Conservation (phyloP, 1,284 basidiomycete genomes). For the Malassezia furfur region DNA sequence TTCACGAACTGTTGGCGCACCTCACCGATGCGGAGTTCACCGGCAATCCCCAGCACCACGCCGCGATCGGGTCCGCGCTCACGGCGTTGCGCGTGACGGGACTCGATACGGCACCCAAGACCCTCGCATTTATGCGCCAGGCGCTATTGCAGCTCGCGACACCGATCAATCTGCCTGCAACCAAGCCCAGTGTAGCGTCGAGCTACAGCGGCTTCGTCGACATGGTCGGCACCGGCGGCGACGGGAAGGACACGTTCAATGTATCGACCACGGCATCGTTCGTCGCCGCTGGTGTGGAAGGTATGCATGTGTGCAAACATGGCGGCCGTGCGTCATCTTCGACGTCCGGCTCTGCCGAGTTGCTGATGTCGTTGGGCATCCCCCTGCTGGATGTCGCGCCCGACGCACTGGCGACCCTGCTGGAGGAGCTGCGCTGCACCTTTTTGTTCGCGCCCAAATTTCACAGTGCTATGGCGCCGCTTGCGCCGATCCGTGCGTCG, state of each 20-base stretch:
- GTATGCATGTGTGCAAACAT: conserved; percentile 90
- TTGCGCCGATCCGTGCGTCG: conserved; percentile 73
- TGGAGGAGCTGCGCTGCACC: conserved; percentile 58
- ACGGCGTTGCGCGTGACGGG: conserved; percentile 39
- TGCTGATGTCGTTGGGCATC: conserved; percentile 76
- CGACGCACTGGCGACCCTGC: conserved; percentile 47
- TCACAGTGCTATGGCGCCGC: conserved; percentile 72
- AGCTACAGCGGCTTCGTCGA: conserved; percentile 36
- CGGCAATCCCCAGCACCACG: conserved; percentile 31
- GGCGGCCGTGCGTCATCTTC: conserved; percentile 89
- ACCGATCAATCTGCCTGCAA: neutral
- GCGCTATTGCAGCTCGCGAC: conserved; percentile 27
- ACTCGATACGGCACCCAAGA: conserved; percentile 29
- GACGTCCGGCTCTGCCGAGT: conserved; percentile 84
- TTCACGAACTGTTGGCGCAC: conserved; percentile 33
- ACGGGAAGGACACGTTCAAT: conserved; percentile 94
- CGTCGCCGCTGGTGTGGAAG: conserved; percentile 78
- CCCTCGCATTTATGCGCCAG: conserved; percentile 30
- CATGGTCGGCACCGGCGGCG: conserved; percentile 72
- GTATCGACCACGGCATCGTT: conserved; percentile 90
- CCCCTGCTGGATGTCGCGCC: conserved; percentile 60
- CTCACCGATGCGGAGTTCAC: conserved; percentile 43
- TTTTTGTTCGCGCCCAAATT: conserved; percentile 91
- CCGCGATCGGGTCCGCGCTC: conserved; percentile 38
- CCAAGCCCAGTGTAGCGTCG: neutral